A percentile compares a stretch with the other conserved stretches of the same genome.
phyloP scores from a whole-genome alignment of 305 asterid species.

The Solanum hybrid region DNA sequence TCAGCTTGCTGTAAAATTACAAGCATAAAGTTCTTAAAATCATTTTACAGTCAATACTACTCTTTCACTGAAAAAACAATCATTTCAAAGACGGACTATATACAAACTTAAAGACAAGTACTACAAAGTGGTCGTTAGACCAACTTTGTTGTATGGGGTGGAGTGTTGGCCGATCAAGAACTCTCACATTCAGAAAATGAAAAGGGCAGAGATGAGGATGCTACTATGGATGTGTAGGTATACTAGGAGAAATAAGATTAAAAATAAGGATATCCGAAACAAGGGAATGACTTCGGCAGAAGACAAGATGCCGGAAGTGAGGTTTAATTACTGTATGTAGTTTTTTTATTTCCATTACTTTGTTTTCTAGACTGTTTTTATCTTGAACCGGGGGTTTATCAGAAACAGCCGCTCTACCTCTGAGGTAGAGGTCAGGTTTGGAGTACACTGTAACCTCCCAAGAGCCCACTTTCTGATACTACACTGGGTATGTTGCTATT shows the following conservation, averaged over 20 bases:
- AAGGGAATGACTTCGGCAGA: background rate
- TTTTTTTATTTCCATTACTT: background rate
- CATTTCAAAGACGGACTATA: background rate
- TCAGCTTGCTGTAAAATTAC: constrained; percentile 51
- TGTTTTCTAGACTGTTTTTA: background rate
- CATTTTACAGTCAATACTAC: background rate
- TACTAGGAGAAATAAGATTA: background rate
- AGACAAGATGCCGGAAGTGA: background rate
- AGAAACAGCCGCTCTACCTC: background rate
- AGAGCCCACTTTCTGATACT: background rate
- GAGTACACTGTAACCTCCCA: background rate
- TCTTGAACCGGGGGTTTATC: background rate
- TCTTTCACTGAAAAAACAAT: background rate
- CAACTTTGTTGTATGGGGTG: background rate
- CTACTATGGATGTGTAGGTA: background rate
- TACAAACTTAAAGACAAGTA: background rate
- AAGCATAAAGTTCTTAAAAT: background rate
- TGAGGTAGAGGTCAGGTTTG: background rate
- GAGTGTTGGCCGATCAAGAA: background rate
- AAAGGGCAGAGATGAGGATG: background rate
- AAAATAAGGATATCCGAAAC: background rate
- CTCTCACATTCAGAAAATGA: background rate
- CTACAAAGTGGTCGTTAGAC: background rate
- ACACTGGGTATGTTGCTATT: background rate
- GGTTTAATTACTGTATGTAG: background rate